These are phyloP conservation scores for Sungouiella blattae DNA, from an alignment of 805 yeast species.

Conservation along the genomic window DNA sequence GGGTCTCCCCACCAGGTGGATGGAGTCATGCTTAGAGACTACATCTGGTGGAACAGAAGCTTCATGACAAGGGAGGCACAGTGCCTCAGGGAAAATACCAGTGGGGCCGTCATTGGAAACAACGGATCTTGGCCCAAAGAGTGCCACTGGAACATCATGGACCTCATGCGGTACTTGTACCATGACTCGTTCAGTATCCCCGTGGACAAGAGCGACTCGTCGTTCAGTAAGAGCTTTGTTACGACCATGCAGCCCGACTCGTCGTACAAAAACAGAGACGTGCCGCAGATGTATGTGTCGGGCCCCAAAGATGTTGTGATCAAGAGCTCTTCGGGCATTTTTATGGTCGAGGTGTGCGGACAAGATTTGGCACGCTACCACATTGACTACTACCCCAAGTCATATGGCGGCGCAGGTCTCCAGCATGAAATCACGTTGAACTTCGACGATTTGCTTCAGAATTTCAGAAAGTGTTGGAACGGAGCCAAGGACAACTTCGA, in stretches of 20 bases:
- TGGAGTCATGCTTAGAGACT: constrained; percentile 91
- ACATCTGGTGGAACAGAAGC: constrained; percentile 73
- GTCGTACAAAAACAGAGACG: constrained; percentile 9
- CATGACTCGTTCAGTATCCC: constrained; percentile 82
- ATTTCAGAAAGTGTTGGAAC: constrained; percentile 23
- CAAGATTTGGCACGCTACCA: constrained; percentile 55
- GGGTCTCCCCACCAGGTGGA: constrained; percentile 90
- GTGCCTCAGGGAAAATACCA: constrained; percentile 49
- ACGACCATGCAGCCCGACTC: constrained; percentile 23
- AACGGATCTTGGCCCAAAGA: constrained; percentile 50
- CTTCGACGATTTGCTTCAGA: constrained; percentile 36
- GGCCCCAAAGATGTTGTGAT: constrained; percentile 30
- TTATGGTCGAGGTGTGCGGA: constrained; percentile 64
- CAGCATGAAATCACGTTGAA: constrained; percentile 49
- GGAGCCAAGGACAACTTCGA: constrained; percentile 34
- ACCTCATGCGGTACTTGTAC: constrained; percentile 68
- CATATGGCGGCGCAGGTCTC: constrained; percentile 59
- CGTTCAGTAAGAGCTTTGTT: constrained; percentile 34
- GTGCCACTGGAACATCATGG: constrained; percentile 86
- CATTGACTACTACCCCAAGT: constrained; percentile 56
- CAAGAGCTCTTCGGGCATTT: constrained; percentile 64
- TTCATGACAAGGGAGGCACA: constrained; percentile 69
- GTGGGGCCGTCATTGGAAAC: constrained; percentile 40
- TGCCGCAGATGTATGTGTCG: constrained; percentile 23
- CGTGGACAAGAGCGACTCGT: constrained; percentile 47